phyloP scores from a whole-genome alignment of 768 basidiomycete genomes.

The Boletales sp. region DNA sequence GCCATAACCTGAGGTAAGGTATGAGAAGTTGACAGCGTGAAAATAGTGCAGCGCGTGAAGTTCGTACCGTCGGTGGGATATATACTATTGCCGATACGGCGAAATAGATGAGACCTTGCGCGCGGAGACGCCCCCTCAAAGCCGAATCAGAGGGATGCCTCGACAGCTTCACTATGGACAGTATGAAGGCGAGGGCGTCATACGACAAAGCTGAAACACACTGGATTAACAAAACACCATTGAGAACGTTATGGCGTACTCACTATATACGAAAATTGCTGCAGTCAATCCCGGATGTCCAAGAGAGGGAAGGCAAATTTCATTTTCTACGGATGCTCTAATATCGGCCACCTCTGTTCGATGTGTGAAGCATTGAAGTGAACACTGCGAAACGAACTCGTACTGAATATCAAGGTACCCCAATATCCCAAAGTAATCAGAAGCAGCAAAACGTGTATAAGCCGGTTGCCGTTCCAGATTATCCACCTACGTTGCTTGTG shows the following conservation, averaged over 20 bases:
- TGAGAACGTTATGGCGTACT: background rate
- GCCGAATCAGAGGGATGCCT: slow-evolving; percentile 7
- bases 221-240: background rate
- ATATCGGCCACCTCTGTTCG: slow-evolving; percentile 4
- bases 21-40: background rate
- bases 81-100: slow-evolving; percentile 9
- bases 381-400: background rate
- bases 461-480: slow-evolving; percentile 9
- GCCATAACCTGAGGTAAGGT: background rate
- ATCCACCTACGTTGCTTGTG: slow-evolving; percentile 9
- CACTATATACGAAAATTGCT: slow-evolving; percentile 16
- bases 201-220: slow-evolving; percentile 13
- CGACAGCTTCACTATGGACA: slow-evolving; percentile 15
- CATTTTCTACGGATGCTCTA: background rate
- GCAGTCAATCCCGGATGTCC: background rate
- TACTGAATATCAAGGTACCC: slow-evolving; percentile 4
- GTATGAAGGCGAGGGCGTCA: slow-evolving; percentile 16
- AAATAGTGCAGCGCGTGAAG: background rate
- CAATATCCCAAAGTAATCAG: slow-evolving; percentile 10
- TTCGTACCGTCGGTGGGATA: slow-evolving; percentile 11
- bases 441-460: slow-evolving; percentile 1
- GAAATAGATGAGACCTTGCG: slow-evolving; percentile 19
- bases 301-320: slow-evolving; percentile 1
- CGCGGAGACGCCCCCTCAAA: slow-evolving; percentile 8
- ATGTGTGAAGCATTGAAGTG: background rate